Evolutionary conservation across 768 basidiomycete species (phyloP).

Genomic region (Collybiopsis confluens): DNA sequence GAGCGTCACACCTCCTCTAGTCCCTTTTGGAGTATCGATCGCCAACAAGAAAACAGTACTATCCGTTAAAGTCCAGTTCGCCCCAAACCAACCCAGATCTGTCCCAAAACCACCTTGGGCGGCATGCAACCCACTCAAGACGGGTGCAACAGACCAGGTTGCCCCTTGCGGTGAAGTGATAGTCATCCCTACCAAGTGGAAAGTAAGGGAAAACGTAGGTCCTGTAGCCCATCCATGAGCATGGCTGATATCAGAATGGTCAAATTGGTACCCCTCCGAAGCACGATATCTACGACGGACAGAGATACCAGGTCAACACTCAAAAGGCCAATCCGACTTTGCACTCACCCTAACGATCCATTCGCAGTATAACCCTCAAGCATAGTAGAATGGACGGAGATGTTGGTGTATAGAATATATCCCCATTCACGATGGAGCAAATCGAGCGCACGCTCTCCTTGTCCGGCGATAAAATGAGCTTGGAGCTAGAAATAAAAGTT

Average conservation of each 20-base stretch:
- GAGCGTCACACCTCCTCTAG: conserved; percentile 20
- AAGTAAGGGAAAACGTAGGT: conserved; percentile 43
- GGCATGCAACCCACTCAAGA: conserved; percentile 31
- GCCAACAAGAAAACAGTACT: conserved; percentile 14
- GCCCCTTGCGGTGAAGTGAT: conserved; percentile 35
- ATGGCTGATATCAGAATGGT: conserved; percentile 42
- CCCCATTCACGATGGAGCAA: conserved; percentile 45
- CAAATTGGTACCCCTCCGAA: conserved; percentile 42
- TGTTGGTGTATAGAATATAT: conserved; percentile 46
- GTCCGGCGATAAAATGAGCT: conserved; percentile 43
- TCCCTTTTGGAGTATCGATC: conserved; percentile 22
- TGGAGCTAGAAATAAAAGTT: conserved; percentile 29
- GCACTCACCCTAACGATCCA: background rate
- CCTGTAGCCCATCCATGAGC: conserved; percentile 47
- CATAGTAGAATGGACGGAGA: conserved; percentile 35
- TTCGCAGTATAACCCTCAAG: conserved; percentile 30
- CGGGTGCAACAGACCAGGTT: conserved; percentile 41
- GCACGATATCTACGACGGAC: conserved; percentile 31
- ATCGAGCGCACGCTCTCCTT: conserved; percentile 43
- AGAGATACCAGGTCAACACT: background rate
- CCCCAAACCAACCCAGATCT: conserved; percentile 39
- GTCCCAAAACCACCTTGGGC: conserved; percentile 46
- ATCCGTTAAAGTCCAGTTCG: conserved; percentile 28
- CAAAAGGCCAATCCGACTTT: background rate
- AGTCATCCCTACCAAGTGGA: conserved; percentile 41